phyloP scores from a whole-genome alignment of 768 basidiomycete genomes.

The Myochromella boudieri region DNA sequence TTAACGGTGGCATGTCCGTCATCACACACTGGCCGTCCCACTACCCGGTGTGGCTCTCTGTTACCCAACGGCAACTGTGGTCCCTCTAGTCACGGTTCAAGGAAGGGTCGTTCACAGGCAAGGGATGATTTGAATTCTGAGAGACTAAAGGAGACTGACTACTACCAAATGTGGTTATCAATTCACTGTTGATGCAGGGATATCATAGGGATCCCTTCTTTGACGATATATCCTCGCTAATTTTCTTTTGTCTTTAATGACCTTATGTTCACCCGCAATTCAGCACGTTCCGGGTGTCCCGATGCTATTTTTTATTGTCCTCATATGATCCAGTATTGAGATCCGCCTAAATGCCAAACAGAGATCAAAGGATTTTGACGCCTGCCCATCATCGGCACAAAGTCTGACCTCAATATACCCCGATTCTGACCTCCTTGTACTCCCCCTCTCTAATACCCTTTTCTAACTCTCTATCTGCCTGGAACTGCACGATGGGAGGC shows the following conservation, averaged over 20 bases:
- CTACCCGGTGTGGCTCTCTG: too few species aligned
- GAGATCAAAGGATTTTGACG: conserved; percentile 22
- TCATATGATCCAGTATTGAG: neutral
- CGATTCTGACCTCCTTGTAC: conserved; percentile 38
- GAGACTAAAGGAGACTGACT: too few species aligned
- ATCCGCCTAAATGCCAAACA: conserved; percentile 18
- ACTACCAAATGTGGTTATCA: too few species aligned
- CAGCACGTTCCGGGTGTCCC: conserved; percentile 3
- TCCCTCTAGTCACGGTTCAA: too few species aligned
- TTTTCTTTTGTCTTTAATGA: conserved; percentile 20
- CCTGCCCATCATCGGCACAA: conserved; percentile 19
- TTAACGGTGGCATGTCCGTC: neutral
- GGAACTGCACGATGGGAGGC: conserved; percentile 55
- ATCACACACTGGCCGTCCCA: neutral
- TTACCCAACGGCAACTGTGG: too few species aligned
- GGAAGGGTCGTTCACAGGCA: too few species aligned
- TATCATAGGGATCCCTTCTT: too few species aligned
- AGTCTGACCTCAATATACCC: conserved; percentile 18
- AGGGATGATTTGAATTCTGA: too few species aligned
- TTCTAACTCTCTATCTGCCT: conserved; percentile 25
- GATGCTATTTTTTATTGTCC: conserved; percentile 19
- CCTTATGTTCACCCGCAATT: conserved; percentile 15
- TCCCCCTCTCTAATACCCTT: conserved; percentile 34
- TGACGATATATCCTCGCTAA: neutral
- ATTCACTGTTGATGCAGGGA: too few species aligned